These are phyloP conservation scores for Zarea fungicola DNA, from an alignment of 2,329 filamentous ascomycete species.

Conservation along the genomic window DNA sequence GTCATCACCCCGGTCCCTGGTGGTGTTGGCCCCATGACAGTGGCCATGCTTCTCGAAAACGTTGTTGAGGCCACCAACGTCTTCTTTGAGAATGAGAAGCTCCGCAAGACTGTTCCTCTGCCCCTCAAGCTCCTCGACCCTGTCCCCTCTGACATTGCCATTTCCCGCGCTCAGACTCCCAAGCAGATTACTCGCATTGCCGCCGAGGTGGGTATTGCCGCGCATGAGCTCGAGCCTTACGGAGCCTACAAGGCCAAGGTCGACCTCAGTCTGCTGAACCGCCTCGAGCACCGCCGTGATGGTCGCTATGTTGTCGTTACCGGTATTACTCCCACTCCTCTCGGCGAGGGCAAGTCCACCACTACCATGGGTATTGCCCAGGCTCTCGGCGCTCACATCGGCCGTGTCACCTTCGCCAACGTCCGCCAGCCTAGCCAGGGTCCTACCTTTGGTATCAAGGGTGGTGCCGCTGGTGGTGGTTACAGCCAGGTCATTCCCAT, in stretches of 20 bases:
- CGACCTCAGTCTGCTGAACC: slow-evolving; percentile 72
- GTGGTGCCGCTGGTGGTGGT: slow-evolving; percentile 90
- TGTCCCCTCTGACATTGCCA: slow-evolving; percentile 92
- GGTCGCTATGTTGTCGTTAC: slow-evolving; percentile 90
- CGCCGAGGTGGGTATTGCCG: slow-evolving; percentile 77
- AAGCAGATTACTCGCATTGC: slow-evolving; percentile 85
- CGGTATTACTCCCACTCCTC: slow-evolving; percentile 91
- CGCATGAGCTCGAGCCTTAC: slow-evolving; percentile 90
- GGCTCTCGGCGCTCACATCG: slow-evolving; percentile 82
- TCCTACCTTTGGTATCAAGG: slow-evolving; percentile 98
- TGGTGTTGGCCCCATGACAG: slow-evolving; percentile 97
- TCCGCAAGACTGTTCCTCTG: slow-evolving; percentile 74
- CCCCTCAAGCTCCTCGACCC: slow-evolving; percentile 72
- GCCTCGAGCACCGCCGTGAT: slow-evolving; percentile 79
- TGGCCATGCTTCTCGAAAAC: slow-evolving; percentile 96
- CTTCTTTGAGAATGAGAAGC: slow-evolving; percentile 79
- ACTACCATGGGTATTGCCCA: slow-evolving; percentile 95
- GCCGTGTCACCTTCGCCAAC: slow-evolving; percentile 88
- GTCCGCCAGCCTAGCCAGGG: slow-evolving; percentile 96
- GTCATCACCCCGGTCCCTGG: slow-evolving; percentile 94
- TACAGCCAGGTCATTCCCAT: slow-evolving; percentile 99
- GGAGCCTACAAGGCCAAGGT: slow-evolving; percentile 96
- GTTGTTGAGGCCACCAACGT: slow-evolving; percentile 79
- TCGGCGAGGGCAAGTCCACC: slow-evolving; percentile 97
- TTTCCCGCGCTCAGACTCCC: slow-evolving; percentile 84